phyloP scores from a whole-genome alignment of 2,329 filamentous ascomycete genomes.

The Phialocephala sp. region DNA sequence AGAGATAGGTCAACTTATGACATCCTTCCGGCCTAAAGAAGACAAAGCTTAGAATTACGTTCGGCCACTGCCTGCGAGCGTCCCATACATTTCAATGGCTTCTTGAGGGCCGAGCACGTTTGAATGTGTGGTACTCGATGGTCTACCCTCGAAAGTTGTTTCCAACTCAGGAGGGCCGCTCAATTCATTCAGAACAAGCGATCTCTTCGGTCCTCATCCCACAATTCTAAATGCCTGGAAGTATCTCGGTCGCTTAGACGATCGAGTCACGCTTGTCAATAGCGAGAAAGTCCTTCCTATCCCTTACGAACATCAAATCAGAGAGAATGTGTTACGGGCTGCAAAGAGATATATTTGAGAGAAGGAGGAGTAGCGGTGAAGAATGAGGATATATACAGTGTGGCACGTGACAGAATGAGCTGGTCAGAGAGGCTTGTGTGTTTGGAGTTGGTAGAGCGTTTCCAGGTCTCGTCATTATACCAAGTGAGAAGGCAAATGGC shows the following conservation, averaged over 20 bases:
- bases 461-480: slow-evolving; percentile 61
- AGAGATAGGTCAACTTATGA: slow-evolving; percentile 67
- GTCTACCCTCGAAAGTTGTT: slow-evolving; percentile 46
- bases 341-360: too few species aligned
- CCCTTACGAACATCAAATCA: slow-evolving; percentile 57
- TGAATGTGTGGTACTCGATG: slow-evolving; percentile 44
- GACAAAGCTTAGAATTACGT: slow-evolving; percentile 68
- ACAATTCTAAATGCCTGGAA: slow-evolving; percentile 51
- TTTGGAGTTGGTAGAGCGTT: slow-evolving; percentile 60
- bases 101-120: slow-evolving; percentile 20
- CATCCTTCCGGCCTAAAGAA: slow-evolving; percentile 54
- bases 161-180: slow-evolving; percentile 51
- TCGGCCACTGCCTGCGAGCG: slow-evolving; percentile 38
- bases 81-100: slow-evolving; percentile 26
- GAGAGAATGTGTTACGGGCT: too few species aligned
- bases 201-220: slow-evolving; percentile 51
- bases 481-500: slow-evolving; percentile 48
- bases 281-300: slow-evolving; percentile 55
- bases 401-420: too few species aligned
- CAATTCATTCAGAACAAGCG: slow-evolving; percentile 52
- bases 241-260: slow-evolving; percentile 52
- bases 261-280: slow-evolving; percentile 53
- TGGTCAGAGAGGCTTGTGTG: slow-evolving; percentile 62
- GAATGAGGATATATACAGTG: too few species aligned
- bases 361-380: too few species aligned